A percentile compares a stretch with the other conserved stretches of the same genome.
Conservation (phyloP, 106 monocot genomes). For the Cymbidium sinense region DNA sequence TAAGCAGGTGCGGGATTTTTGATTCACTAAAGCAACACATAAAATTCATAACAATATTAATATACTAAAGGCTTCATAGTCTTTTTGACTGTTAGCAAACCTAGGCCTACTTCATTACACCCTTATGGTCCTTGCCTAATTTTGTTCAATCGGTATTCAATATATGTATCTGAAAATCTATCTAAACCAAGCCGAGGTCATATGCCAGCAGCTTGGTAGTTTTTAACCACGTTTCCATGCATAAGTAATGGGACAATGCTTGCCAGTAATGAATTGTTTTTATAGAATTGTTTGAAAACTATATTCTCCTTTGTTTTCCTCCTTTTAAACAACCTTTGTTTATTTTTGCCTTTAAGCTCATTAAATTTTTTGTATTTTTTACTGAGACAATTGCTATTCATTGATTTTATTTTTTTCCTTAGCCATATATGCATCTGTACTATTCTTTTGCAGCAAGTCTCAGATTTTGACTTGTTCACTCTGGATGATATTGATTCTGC, state of each 20-base stretch:
- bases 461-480: constrained; percentile 91
- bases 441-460: constrained; percentile 68
- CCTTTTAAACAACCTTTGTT: neutral
- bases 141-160: neutral
- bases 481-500: constrained; percentile 94
- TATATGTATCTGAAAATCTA: neutral
- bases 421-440: neutral
- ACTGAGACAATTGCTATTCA: neutral
- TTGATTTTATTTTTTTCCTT: neutral
- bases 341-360: neutral
- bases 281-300: neutral
- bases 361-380: neutral
- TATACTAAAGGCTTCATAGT: neutral
- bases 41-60: neutral
- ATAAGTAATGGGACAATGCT: neutral
- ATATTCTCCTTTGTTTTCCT: neutral
- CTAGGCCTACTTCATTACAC: neutral
- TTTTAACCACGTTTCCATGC: neutral
- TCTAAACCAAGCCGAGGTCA: too few relatives aligned
- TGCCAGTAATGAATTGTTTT: neutral
- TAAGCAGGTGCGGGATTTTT: neutral
- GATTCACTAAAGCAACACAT: neutral
- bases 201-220: neutral
- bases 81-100: neutral
- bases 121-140: neutral